Evolutionary conservation across 306 rosid genomes (phyloP), one percentile per base, ranked within the genome.

Genomic region (Benincasa hispida): DNA sequence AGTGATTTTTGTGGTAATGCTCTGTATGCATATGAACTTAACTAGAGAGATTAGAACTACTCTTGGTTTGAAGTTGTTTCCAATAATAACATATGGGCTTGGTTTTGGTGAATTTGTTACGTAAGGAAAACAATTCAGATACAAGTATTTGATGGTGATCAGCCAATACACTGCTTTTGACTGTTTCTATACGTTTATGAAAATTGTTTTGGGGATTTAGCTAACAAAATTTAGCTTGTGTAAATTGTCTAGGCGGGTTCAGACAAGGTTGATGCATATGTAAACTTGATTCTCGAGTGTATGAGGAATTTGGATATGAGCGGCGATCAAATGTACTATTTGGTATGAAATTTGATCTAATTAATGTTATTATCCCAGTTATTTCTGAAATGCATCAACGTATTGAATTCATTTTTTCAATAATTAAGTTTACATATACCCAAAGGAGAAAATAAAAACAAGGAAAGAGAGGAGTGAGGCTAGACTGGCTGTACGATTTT

Each of bases 211-310:
- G 48, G 78, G 53, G 50, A 37, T 37, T 74, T 74, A 32, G 78
- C 78, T 74, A 35, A 55, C 66, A 74, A 55, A 35, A 55, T 32
- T 59, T 55, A 74, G 78, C 63, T 55, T 74, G 42, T 54, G 76
- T 72, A 72, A 55, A 55, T 53, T 74, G 78, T 74, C 35, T 74
- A 54, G 78, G 78, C 76, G 2, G 59, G 78, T 74, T 74, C 78
- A 37, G 35, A 74, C 51, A 74, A 74, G 78, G 66, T 37, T 74
- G 78, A 22, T 74, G 78, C 78, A 21, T 74, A 74, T 74, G 63
- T 74, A 37, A 74, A 74, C 78, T 55, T 74, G 78, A 55, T 74
- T 74, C 66, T 74, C 66, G 51, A 74, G 50, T 74, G 66, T 74
- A 30, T 74, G 78, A 74, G 53, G 78, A 37, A 56, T 55, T 56